phyloP scores from a whole-genome alignment of 495 filamentous ascomycete species.

The Penicillium canariense region DNA sequence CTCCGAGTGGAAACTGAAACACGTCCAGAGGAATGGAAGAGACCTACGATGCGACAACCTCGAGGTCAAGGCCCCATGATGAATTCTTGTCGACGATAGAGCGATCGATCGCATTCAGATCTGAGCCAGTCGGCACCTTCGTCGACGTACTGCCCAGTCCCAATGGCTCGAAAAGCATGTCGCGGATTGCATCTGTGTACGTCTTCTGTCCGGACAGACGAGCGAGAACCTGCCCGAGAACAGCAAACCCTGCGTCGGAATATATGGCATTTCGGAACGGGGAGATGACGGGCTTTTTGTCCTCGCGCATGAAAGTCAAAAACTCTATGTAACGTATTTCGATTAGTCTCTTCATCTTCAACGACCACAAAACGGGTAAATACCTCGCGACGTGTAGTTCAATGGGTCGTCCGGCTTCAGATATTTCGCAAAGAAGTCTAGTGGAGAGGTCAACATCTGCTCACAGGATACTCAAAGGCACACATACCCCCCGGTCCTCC shows the following conservation, averaged over 20 bases:
- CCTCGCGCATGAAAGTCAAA: constrained; percentile 10
- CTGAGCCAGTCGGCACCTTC: neutral
- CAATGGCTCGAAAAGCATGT: neutral
- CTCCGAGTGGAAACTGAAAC: neutral
- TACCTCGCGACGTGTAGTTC: neutral
- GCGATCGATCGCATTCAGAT: neutral
- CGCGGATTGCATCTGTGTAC: neutral
- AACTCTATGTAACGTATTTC: neutral
- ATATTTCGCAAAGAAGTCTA: neutral
- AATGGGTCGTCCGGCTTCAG: neutral
- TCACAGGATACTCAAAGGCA: neutral
- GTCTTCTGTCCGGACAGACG: neutral
- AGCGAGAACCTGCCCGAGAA: neutral
- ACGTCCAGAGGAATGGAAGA: no score
- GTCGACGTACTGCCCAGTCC: neutral
- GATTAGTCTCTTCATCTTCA: no score
- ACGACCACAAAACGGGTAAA: neutral
- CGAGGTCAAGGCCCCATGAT: neutral
- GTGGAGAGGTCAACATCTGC: neutral
- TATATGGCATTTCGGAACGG: constrained; percentile 38
- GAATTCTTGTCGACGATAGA: neutral
- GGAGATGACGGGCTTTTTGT: constrained; percentile 8
- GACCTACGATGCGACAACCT: constrained; percentile 1
- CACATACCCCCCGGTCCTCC: neutral
- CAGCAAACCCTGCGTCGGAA: neutral